phyloP scores from a whole-genome alignment of 495 filamentous ascomycete genomes.

The Podospora didyma region DNA sequence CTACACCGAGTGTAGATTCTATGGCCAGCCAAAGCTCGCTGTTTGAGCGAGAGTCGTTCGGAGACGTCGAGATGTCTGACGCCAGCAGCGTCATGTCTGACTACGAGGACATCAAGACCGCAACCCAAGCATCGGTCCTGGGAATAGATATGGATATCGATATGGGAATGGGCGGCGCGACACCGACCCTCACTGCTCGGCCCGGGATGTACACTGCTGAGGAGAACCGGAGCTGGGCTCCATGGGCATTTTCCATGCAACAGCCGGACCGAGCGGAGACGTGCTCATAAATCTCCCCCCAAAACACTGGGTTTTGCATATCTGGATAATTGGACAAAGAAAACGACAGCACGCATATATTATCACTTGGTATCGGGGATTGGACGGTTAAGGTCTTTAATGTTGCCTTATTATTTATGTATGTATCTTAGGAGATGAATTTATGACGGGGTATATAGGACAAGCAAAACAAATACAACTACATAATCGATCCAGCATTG shows the following conservation, averaged over 20 bases:
- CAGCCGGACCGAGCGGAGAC: not conserved
- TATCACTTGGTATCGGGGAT: too few relatives aligned
- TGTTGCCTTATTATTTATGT: too few relatives aligned
- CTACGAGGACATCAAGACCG: constrained; percentile 17
- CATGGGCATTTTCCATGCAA: constrained; percentile 1
- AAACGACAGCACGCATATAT: too few relatives aligned
- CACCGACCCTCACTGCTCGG: constrained; percentile 25
- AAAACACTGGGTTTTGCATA: too few relatives aligned
- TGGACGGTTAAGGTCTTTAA: too few relatives aligned
- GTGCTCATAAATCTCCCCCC: not conserved
- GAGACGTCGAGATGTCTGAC: constrained; percentile 45
- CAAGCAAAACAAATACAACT: not conserved
- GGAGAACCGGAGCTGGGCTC: constrained; percentile 9
- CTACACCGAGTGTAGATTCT: constrained; percentile 22
- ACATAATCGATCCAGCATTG: not conserved
- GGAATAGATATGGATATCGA: constrained; percentile 11
- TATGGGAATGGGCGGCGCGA: constrained; percentile 26
- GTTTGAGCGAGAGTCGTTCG: constrained; percentile 11
- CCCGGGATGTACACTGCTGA: constrained; percentile 5
- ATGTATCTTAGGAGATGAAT: not conserved
- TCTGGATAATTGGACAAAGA: too few relatives aligned
- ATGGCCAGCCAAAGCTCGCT: constrained; percentile 21
- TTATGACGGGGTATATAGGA: not conserved
- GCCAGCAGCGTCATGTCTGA: constrained; percentile 28
- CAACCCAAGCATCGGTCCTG: not conserved